These are phyloP conservation scores for Kodamaea jinghongensis DNA, from an alignment of 805 yeast genomes.

Conservation along the genomic window DNA sequence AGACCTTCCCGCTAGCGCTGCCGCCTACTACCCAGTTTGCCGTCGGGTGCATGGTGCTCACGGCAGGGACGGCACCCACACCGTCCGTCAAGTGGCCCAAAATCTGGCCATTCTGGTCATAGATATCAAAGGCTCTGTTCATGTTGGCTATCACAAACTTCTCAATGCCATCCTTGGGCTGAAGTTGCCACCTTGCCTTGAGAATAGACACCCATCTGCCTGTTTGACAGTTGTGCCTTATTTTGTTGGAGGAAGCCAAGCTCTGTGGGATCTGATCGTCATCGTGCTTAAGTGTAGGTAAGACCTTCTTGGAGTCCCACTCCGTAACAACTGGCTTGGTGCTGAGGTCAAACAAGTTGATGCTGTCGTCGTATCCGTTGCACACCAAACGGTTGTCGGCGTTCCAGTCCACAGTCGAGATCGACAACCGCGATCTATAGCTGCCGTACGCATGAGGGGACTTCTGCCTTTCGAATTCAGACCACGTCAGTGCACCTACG, in stretches of 20 bases:
- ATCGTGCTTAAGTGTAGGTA: conserved; percentile 14
- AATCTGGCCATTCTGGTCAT: conserved; percentile 70
- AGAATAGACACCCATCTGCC: conserved; percentile 96
- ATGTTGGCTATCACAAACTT: conserved; percentile 91
- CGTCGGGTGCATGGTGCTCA: conserved; percentile 75
- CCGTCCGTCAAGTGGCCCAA: conserved; percentile 67
- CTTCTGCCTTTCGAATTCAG: conserved; percentile 47
- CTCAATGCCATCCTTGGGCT: conserved; percentile 67
- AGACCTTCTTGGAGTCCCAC: conserved; percentile 20
- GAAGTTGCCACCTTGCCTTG: conserved; percentile 81
- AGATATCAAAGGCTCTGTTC: conserved; percentile 85
- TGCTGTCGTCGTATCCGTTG: conserved; percentile 89
- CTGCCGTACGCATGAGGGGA: conserved; percentile 57
- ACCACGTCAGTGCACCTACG: conserved; percentile 44
- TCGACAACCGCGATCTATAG: conserved; percentile 72
- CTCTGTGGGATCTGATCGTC: conserved; percentile 31
- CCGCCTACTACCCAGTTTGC: conserved; percentile 93
- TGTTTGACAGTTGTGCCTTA: conserved; percentile 91
- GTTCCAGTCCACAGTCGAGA: conserved; percentile 85
- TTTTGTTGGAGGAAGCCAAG: conserved; percentile 57
- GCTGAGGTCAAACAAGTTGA: conserved; percentile 60
- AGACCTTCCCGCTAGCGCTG: conserved; percentile 88
- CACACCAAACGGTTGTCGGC: conserved; percentile 68
- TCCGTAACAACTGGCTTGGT: conserved; percentile 30
- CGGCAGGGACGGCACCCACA: conserved; percentile 94